Evolutionary conservation across 768 basidiomycete species (phyloP), one percentile per base, ranked within the genome.

Genomic region (Chalciporus chontae): DNA sequence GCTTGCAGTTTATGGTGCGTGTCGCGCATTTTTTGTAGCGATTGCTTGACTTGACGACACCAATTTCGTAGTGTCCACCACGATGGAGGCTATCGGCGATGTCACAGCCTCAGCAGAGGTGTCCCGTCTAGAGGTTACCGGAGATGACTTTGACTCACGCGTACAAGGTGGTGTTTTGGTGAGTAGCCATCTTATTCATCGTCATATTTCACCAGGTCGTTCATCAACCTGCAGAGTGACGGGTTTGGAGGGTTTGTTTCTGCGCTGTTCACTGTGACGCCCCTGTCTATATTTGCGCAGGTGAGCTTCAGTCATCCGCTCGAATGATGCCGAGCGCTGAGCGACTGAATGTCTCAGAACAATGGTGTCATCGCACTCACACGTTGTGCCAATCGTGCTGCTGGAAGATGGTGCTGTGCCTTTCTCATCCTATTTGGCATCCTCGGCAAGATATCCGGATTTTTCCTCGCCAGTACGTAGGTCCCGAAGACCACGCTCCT

Each of bases 51-150:
- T 18, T 6, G 8, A 26, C 8, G 7, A 3, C 3, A 8, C 26
- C 7, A 1, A 11, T 43, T 14, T 10, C 45, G 23, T 31, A 86
- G 81, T 90, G 7, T 87, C 87, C 0, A 64, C 82, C 0, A 79
- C 84, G 0, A 87, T 92, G 84, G 90, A 92, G 67, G 84, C 87
- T 7, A 91, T 90, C 45, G 90, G 90, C 4, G 90, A 93, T 57
- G 81, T 88, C 56, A 87, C 89, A 1, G 87, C 90, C 0, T 85
- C 85, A 11, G 84, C 85, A 2, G 91, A 94, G 64, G 87, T 89
- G 11, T 91, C 88, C 3, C 79, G 81, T 9, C 73, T 87, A n/a
- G 68, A 74, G 8, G 87, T 93, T 24, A 77, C 80, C 19, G 91
- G 90, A 0, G 74, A 75, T 8, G 80, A 87, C 45, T 93, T 92